Conservation (phyloP, 495 filamentous ascomycete species). For the Trichocladium uniseriatum region DNA sequence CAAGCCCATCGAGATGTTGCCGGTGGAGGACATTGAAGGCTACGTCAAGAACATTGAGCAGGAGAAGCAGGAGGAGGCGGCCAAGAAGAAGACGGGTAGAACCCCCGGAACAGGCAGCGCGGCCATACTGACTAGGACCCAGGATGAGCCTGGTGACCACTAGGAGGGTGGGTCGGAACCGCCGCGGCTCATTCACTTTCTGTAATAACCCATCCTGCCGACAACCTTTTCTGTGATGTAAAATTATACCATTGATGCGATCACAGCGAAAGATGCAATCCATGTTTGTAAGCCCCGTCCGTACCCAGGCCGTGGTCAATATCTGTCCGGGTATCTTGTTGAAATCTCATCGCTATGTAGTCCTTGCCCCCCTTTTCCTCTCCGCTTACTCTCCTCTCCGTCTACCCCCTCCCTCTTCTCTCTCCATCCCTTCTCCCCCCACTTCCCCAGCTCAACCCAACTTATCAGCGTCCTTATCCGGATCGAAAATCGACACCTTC, state of each 20-base stretch:
- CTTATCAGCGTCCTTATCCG: constrained; percentile 61
- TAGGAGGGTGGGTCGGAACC: not conserved
- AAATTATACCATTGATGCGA: too few relatives aligned
- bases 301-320: not conserved
- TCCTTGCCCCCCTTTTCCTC: not conserved
- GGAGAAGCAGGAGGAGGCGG: constrained; percentile 97
- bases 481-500: constrained; percentile 60
- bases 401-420: not conserved
- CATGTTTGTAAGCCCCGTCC: too few relatives aligned
- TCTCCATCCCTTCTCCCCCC: not conserved
- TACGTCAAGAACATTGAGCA: constrained; percentile 98
- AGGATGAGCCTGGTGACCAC: constrained; percentile 35
- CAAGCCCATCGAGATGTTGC: constrained; percentile 84
- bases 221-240: too few relatives aligned
- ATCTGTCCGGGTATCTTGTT: not conserved
- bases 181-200: not conserved
- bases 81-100: constrained; percentile 85
- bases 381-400: not conserved
- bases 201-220: too few relatives aligned
- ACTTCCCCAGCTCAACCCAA: constrained; percentile 54
- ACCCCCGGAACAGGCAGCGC: constrained; percentile 67
- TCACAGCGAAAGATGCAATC: too few relatives aligned
- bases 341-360: not conserved
- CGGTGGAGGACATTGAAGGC: constrained; percentile 86
- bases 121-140: constrained; percentile 59